These are phyloP conservation scores for Alternaria viburni DNA, from an alignment of 2,329 filamentous ascomycete species.

Conservation along the genomic window DNA sequence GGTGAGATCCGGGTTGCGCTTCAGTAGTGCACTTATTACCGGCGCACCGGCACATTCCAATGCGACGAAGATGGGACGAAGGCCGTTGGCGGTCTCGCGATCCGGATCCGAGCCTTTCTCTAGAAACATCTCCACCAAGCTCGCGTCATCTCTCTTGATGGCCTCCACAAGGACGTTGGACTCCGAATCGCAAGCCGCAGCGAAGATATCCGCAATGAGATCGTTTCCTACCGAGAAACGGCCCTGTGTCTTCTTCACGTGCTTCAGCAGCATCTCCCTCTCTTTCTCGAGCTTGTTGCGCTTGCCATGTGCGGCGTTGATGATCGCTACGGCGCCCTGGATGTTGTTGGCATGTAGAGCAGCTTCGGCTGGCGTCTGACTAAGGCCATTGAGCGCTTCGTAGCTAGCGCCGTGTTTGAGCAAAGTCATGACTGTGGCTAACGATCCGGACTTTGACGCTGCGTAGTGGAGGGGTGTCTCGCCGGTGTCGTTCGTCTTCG, in stretches of 20 bases:
- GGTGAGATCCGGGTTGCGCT: conserved; percentile 37
- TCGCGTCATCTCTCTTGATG: conserved; percentile 36
- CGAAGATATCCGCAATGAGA: conserved; percentile 42
- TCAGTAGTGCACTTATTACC: conserved; percentile 35
- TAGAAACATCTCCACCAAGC: conserved; percentile 39
- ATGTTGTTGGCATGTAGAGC: conserved; percentile 37
- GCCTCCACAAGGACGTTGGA: conserved; percentile 42
- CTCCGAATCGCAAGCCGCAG: conserved; percentile 41
- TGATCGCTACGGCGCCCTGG: conserved; percentile 39
- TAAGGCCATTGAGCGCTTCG: conserved; percentile 25
- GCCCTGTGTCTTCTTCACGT: conserved; percentile 35
- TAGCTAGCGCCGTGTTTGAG: conserved; percentile 38
- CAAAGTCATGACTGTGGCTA: conserved; percentile 30
- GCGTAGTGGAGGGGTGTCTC: conserved; percentile 45
- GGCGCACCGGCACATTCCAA: conserved; percentile 31
- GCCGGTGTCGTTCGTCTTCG: conserved; percentile 25
- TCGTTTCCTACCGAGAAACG: conserved; percentile 40
- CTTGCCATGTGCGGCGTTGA: conserved; percentile 36
- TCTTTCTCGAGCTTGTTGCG: conserved; percentile 36
- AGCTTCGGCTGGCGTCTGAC: conserved; percentile 35
- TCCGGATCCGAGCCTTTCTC: conserved; percentile 40
- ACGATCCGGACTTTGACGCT: conserved; percentile 29
- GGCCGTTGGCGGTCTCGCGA: conserved; percentile 26
- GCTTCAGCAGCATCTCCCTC: conserved; percentile 40
- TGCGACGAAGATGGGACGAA: conserved; percentile 38